phyloP scores from a whole-genome alignment of 495 filamentous ascomycete species.

The Ramalina intermedia region DNA sequence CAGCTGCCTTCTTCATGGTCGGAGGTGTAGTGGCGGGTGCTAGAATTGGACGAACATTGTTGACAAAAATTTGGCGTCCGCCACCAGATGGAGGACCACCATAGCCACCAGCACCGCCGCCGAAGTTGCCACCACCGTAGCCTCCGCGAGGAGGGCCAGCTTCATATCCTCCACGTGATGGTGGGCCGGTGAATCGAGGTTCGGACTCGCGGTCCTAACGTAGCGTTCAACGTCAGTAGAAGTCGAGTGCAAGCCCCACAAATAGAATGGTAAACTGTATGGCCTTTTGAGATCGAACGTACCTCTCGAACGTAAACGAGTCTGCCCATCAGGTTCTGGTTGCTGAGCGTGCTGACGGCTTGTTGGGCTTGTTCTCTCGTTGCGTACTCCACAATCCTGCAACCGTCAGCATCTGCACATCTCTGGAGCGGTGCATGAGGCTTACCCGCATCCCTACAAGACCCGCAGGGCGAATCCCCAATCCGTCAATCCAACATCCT shows the following conservation, averaged over 20 bases:
- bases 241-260: background rate
- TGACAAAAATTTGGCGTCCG: slow-evolving; percentile 86
- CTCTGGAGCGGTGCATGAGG: background rate
- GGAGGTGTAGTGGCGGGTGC: background rate
- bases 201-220: slow-evolving; percentile 83
- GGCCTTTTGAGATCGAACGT: slow-evolving; percentile 17
- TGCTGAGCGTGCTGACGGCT: slow-evolving; percentile 95
- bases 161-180: slow-evolving; percentile 52
- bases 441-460: slow-evolving; percentile 99
- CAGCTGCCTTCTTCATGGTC: slow-evolving; percentile 10
- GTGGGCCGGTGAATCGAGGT: slow-evolving; percentile 75
- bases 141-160: slow-evolving; percentile 25
- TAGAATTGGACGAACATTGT: slow-evolving; percentile 70
- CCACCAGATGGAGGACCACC: slow-evolving; percentile 35
- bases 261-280: background rate
- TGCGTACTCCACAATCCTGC: slow-evolving; percentile 99
- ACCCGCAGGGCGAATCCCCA: slow-evolving; percentile 75
- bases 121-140: slow-evolving; percentile 34
- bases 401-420: background rate
- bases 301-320: slow-evolving; percentile 98
- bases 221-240: slow-evolving; percentile 8
- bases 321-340: slow-evolving; percentile 95
- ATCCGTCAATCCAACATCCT: slow-evolving; percentile 99
- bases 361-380: slow-evolving; percentile 97
- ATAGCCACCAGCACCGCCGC: slow-evolving; percentile 36